Base-by-base conservation (phyloP, 2,329 filamentous ascomycete species). In the Exserohilum turcica region DNA sequence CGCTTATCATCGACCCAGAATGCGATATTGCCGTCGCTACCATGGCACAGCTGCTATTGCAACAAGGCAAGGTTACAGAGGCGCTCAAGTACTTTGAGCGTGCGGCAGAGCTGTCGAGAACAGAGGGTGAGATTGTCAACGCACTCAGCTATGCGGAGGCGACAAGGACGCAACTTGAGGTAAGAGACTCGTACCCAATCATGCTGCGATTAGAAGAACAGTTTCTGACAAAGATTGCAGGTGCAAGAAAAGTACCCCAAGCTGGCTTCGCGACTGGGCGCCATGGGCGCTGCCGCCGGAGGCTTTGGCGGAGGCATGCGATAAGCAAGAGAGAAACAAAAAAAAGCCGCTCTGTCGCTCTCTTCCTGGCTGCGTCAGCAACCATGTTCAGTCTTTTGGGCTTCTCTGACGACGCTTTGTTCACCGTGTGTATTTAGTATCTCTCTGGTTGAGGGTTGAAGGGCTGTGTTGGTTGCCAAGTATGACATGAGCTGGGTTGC, bases 11-110 rank as follows among this genome's bases (percentile, higher is more conserved):
- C 74, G 94, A 99, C 70, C 94, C 94, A 21, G 94, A 99, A 76
- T 99, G 94, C 74, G 94, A 99, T 70, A 99, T 99, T 71, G 94
- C 94, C 36, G 94, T 99, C 36, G 94, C 94, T 47, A 99, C 94
- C 48, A 97, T 99, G 91, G 94, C 94, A 9, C 94, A 99, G 78
- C 86, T 99, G 36, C 87, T 99, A 46, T 85, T 99, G 31, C 94
- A 99, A 77, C 94, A 97, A 81, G 94, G 94, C 76, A 97, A 97
- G 80, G 93, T 99, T 53, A 90, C 89, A 31, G 91, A 97, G 59
- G 94, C 94, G 0, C 86, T 99, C 62, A 91, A 89, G 77, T 97
- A 97, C 81, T 99, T 99, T 73, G 92, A 97, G 82, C 89, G 91
- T 56, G 94, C 94, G 2, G 94, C 93, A 24, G 92, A 97, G 78